These are phyloP conservation scores for Lentinula novae-zelandiae DNA, from an alignment of 1,284 basidiomycete species.

Conservation along the genomic window DNA sequence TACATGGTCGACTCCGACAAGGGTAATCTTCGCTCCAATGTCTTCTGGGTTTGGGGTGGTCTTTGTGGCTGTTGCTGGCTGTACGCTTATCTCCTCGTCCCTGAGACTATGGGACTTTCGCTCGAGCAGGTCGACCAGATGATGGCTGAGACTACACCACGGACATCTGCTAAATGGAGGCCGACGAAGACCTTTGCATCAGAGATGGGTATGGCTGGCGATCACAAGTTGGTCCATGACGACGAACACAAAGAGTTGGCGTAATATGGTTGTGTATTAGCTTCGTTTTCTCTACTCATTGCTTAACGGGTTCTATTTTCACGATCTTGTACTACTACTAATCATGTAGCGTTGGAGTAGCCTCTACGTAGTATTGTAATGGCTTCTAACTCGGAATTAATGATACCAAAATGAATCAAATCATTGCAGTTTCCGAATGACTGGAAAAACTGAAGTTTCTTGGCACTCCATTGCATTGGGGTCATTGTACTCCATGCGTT, in stretches of 20 bases:
- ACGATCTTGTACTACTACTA: background rate
- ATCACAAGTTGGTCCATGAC: background rate
- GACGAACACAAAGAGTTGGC: background rate
- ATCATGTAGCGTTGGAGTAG: background rate
- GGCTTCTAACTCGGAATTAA: background rate
- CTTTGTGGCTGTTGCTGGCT: slow-evolving; percentile 8
- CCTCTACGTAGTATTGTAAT: background rate
- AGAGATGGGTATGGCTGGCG: background rate
- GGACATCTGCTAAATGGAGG: slow-evolving; percentile 5
- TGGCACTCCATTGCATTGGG: too few species aligned
- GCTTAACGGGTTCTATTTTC: background rate
- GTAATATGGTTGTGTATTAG: background rate
- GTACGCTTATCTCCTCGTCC: slow-evolving; percentile 11
- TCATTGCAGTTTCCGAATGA: too few species aligned
- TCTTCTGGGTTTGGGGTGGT: slow-evolving; percentile 14
- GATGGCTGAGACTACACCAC: slow-evolving; percentile 10
- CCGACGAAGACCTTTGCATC: background rate
- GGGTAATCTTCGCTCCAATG: slow-evolving; percentile 12
- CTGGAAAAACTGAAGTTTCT: too few species aligned
- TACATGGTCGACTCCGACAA: slow-evolving; percentile 35
- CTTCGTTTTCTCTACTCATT: background rate
- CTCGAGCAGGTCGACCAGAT: slow-evolving; percentile 11
- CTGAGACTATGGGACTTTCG: slow-evolving; percentile 10
- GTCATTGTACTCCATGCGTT: too few species aligned
- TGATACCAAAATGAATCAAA: background rate